Percentiles rank a stretch among this genome's conserved stretches.
phyloP scores from a whole-genome alignment of 2,329 filamentous ascomycete species.

The Colletotrichum falcatum region DNA sequence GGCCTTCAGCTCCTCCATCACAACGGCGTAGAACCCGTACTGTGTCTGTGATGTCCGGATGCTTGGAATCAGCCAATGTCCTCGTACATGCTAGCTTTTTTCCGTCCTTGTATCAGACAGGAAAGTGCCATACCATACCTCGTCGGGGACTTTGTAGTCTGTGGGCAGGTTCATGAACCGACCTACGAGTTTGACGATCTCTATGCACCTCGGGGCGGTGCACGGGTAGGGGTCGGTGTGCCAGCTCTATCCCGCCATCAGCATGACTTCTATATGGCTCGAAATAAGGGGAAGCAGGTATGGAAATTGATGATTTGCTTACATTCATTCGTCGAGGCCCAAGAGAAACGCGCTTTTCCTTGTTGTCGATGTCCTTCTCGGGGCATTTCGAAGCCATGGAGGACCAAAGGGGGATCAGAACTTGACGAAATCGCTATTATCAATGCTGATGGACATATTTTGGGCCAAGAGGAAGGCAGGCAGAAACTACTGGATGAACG shows the following conservation, averaged over 20 bases:
- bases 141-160: background rate
- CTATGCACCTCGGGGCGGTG: background rate
- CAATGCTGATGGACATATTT: background rate
- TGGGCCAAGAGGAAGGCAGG: background rate
- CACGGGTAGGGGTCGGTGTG: background rate
- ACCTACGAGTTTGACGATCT: background rate
- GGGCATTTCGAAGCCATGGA: background rate
- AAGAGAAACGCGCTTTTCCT: background rate
- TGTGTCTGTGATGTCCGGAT: background rate
- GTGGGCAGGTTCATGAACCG: background rate
- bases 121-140: background rate
- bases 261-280: background rate
- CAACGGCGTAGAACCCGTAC: background rate
- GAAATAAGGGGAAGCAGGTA: background rate
- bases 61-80: background rate
- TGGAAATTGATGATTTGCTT: background rate
- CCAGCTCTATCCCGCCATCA: background rate
- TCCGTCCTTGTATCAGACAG: fast-evolving
- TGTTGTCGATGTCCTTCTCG: no score
- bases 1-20: background rate
- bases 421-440: background rate
- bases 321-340: background rate
- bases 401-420: no score
- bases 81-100: background rate
- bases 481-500: background rate